phyloP scores from a whole-genome alignment of 2,329 filamentous ascomycete species.

The Aspergillus tamarii region DNA sequence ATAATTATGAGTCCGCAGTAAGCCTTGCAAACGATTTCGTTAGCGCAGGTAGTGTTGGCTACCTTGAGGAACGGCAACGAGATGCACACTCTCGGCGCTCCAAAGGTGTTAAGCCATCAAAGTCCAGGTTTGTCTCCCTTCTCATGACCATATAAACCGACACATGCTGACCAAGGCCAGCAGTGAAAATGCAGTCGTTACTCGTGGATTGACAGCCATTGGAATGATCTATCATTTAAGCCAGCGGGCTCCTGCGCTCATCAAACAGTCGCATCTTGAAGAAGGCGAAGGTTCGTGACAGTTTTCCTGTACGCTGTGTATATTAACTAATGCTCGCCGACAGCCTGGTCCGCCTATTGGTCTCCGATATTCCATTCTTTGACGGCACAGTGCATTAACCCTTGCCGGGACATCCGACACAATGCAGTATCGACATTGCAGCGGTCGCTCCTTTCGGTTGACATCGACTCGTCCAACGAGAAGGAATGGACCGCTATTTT shows the following conservation, averaged over 20 bases:
- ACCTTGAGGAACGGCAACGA: constrained; percentile 68
- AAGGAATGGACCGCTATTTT: constrained; percentile 96
- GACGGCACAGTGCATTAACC: constrained; percentile 89
- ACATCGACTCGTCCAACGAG: constrained; percentile 80
- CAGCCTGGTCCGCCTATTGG: constrained; percentile 98
- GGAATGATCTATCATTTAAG: constrained; percentile 82
- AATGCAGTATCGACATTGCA: constrained; percentile 86
- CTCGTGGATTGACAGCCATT: constrained; percentile 78
- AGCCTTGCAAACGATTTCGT: constrained; percentile 87
- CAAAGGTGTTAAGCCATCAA: constrained; percentile 57
- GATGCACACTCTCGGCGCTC: constrained; percentile 58
- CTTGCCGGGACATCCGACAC: constrained; percentile 88
- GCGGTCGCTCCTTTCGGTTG: constrained; percentile 79
- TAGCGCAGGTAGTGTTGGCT: constrained; percentile 74
- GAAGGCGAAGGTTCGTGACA: constrained; percentile 69
- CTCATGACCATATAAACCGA: constrained; percentile 13
- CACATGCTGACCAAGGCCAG: constrained; percentile 15
- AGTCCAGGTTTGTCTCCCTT: constrained; percentile 56
- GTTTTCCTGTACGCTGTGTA: background rate
- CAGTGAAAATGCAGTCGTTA: constrained; percentile 72
- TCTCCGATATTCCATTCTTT: constrained; percentile 89
- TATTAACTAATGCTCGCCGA: background rate
- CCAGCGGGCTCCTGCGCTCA: constrained; percentile 77
- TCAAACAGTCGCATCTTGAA: constrained; percentile 91
- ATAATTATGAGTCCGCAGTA: constrained; percentile 92